Conservation (phyloP, 2,329 filamentous ascomycete species). For the Colletotrichum graminicola region DNA sequence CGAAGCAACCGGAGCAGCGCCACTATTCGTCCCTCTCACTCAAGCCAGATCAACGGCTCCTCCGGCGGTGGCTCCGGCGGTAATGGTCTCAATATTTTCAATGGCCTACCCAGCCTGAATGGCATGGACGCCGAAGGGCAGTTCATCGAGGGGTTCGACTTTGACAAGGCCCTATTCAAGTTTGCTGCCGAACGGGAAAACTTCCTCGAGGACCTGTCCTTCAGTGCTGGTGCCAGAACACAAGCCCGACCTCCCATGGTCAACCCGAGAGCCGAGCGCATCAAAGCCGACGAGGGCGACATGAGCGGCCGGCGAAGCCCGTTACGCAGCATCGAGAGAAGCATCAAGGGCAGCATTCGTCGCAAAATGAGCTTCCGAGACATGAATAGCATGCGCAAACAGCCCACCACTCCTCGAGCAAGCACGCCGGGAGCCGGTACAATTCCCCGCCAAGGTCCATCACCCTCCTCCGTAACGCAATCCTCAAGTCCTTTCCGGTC, state of each 20-base stretch:
- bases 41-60: constrained; percentile 41
- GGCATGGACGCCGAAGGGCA: constrained; percentile 35
- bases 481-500: constrained; percentile 39
- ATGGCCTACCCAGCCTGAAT: constrained; percentile 46
- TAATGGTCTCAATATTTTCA: constrained; percentile 45
- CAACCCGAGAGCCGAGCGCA: constrained; percentile 83
- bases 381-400: constrained; percentile 94
- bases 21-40: constrained; percentile 66
- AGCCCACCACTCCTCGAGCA: constrained; percentile 69
- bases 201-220: constrained; percentile 91
- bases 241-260: constrained; percentile 78
- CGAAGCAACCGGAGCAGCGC: constrained; percentile 75
- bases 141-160: constrained; percentile 75
- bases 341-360: constrained; percentile 85
- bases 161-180: constrained; percentile 91
- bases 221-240: constrained; percentile 85
- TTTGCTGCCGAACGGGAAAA: constrained; percentile 96
- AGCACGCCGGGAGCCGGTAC: constrained; percentile 39
- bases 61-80: constrained; percentile 41
- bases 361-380: constrained; percentile 93
- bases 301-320: constrained; percentile 66
- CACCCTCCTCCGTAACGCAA: constrained; percentile 36
- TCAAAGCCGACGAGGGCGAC: constrained; percentile 78
- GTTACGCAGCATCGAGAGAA: constrained; percentile 70
- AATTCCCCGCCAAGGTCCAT: constrained; percentile 31